Conservation (phyloP, 2,329 filamentous ascomycete genomes). For the Arthrinium phaeospermum region DNA sequence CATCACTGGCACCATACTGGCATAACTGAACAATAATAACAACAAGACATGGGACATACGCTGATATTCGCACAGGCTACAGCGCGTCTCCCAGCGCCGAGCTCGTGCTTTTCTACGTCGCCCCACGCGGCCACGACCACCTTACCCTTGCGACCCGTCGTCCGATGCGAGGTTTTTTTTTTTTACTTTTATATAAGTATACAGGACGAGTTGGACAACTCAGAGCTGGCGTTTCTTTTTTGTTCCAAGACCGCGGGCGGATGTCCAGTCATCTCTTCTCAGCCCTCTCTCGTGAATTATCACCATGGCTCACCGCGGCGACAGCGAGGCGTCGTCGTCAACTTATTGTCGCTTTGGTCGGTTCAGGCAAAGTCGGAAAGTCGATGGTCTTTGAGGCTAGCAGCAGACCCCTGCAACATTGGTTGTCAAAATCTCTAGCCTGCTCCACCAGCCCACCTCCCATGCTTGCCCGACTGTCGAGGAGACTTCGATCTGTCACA, state of each 20-base stretch:
- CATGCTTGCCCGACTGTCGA: neutral
- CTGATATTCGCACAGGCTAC: neutral
- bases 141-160: neutral
- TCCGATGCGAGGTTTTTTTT: neutral
- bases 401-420: conserved; percentile 3
- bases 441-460: conserved; percentile 1
- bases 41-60: neutral
- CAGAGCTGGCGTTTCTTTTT: neutral
- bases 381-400: neutral
- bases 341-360: neutral
- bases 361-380: neutral
- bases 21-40: neutral
- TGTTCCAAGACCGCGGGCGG: neutral
- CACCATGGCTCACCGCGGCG: neutral
- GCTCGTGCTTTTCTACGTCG: neutral
- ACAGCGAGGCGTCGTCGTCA: neutral
- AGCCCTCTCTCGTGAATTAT: neutral
- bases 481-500: conserved; percentile 7
- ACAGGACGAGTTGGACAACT: neutral
- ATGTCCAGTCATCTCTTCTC: neutral
- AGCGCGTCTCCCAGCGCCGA: conserved; percentile 2
- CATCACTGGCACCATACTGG: neutral
- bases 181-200: neutral
- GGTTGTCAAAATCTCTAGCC: conserved; percentile 10
- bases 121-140: conserved; percentile 8